phyloP scores from a whole-genome alignment of 352 stramenopile species.

The Blastocystis sp. region DNA sequence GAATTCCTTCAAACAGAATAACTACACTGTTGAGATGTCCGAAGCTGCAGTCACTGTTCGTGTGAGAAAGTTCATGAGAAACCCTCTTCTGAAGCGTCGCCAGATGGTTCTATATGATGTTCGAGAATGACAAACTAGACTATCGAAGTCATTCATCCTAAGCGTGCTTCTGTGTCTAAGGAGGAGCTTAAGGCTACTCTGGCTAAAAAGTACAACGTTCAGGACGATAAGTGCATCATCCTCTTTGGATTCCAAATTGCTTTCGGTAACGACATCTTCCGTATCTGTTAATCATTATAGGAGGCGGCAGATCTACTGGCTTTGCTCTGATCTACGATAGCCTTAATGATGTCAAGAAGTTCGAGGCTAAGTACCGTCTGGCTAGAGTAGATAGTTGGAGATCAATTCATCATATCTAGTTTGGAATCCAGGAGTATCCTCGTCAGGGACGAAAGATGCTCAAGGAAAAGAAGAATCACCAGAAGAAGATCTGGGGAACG shows the following conservation, averaged over 20 bases:
- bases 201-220: slow-evolving; percentile 62
- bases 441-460: slow-evolving; percentile 61
- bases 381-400: slow-evolving; percentile 14
- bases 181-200: slow-evolving; percentile 64
- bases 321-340: slow-evolving; percentile 62
- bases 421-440: slow-evolving; percentile 59
- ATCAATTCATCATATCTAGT: slow-evolving; percentile 1
- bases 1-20: slow-evolving; percentile 2
- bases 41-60: slow-evolving; percentile 62
- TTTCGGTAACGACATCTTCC: not conserved
- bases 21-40: slow-evolving; percentile 58
- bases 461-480: slow-evolving; percentile 63
- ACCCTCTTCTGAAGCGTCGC: slow-evolving; percentile 62
- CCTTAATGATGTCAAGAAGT: slow-evolving; percentile 60
- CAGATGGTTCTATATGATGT: slow-evolving; percentile 33
- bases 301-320: slow-evolving; percentile 50
- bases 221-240: slow-evolving; percentile 63
- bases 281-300: not conserved
- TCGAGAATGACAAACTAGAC: slow-evolving; percentile 35
- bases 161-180: slow-evolving; percentile 62
- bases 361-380: slow-evolving; percentile 62
- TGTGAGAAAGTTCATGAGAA: slow-evolving; percentile 63
- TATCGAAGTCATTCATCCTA: slow-evolving; percentile 31
- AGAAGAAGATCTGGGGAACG: slow-evolving; percentile 63
- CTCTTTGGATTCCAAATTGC: slow-evolving; percentile 62